Base-by-base conservation (phyloP, 75 land plant genomes). In the Cunninghamia lanceolata region DNA sequence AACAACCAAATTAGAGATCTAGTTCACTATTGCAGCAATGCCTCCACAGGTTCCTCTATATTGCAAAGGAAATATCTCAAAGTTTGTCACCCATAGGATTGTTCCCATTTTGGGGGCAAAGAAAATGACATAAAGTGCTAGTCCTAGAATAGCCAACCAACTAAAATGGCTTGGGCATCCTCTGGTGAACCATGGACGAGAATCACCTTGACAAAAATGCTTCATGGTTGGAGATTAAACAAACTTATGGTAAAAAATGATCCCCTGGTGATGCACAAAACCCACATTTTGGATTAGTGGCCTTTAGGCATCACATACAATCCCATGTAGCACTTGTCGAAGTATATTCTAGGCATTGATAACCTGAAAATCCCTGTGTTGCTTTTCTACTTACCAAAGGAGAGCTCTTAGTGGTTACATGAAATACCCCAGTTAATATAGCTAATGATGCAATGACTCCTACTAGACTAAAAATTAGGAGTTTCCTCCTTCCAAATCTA, bases 41-140 rank as follows among this genome's bases (percentile, higher is more conserved):
- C 99, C 99, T 52, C 99, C 98, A 45, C 99, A 96, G 84, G 92
- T 10, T 0, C 99, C 99, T 82, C 99, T 86, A 88, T 87, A 96
- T 75, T 89, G 88, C 75, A 97, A 66, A 1, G 99, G 98, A 84
- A 96, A 97, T 35, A 97, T 97, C 90, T 97, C 99, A 0, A 95
- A 96, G 92, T 97, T 97, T 45, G 96, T 91, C 6, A 97, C 92
- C 99, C 99, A 97, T 0, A 98, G 99, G 11, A 93, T 93, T 0
- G 96, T 92, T 50, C 96, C 97, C 96, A 94, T 96, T 2, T 93
- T 97, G 1, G 96, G 97, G 0, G 99, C 85, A 87, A 91, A 93
- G 9, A 88, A 85, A 75, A 92, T 91, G 42, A 94, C 95, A 92
- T 95, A 94, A 19, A 86, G 38, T 73, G 90, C 96, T 7, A 96